These are phyloP conservation scores for Ocimum tenuiflorum DNA, from an alignment of 257 asterid species.

Conservation along the genomic window DNA sequence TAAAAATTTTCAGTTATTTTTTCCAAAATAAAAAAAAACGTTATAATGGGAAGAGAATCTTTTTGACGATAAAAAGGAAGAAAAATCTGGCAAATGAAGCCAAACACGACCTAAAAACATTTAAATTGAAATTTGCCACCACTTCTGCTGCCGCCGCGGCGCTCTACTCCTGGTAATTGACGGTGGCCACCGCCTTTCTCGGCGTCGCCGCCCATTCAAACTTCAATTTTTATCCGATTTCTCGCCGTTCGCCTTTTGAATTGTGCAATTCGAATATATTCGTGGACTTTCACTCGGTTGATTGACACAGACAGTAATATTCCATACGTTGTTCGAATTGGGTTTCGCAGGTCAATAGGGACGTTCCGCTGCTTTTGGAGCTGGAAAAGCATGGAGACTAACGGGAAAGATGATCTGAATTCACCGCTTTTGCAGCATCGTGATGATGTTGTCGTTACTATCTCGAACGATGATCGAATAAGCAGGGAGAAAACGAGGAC, in stretches of 20 bases:
- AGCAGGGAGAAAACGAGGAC: conserved; percentile 53
- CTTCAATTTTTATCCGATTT: neutral
- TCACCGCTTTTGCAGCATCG: conserved; percentile 59
- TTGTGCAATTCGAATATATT: neutral
- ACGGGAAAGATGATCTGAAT: conserved; percentile 56
- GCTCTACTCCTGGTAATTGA: conserved; percentile 4
- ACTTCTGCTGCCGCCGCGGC: conserved; percentile 4
- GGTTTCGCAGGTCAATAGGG: neutral
- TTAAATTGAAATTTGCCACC: conserved; percentile 15
- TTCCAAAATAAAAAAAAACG: no score
- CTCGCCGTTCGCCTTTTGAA: neutral
- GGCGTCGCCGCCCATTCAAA: conserved; percentile 2
- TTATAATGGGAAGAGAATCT: neutral
- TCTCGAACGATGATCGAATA: conserved; percentile 21
- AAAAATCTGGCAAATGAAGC: neutral
- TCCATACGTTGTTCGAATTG: conserved; percentile 5
- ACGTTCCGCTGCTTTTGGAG: neutral
- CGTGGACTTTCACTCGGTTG: neutral
- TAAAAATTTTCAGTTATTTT: no score
- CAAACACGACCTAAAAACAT: conserved; percentile 5
- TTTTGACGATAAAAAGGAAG: neutral
- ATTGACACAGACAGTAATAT: neutral
- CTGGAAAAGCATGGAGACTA: conserved; percentile 41
- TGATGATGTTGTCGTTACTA: conserved; percentile 40
- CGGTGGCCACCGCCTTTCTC: neutral